Percentiles rank a stretch among this genome's conserved stretches.
Evolutionary conservation across 768 basidiomycete genomes (phyloP).

Genomic region (Arthromyces matolae): DNA sequence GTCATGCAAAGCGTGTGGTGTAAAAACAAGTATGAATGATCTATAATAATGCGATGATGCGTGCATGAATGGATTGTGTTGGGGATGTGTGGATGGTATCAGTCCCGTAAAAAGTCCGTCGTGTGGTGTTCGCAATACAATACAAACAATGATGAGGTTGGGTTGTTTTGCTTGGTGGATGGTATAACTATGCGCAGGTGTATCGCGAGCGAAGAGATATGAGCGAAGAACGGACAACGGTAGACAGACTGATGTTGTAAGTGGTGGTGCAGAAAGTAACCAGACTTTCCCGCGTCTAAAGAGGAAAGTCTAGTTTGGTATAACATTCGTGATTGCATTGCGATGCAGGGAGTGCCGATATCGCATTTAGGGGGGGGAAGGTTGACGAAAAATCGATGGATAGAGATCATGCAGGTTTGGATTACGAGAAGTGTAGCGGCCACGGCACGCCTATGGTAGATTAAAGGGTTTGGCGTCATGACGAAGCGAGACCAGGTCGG

Average conservation of each 20-base stretch:
- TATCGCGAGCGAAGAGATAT: conserved; percentile 8
- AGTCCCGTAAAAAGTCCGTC: conserved; percentile 12
- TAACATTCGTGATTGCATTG: conserved; percentile 10
- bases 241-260: conserved; percentile 3
- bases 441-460: conserved; percentile 14
- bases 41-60: conserved; percentile 3
- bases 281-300: conserved; percentile 14
- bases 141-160: neutral
- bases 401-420: conserved; percentile 6
- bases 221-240: conserved; percentile 5
- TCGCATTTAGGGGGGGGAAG: neutral
- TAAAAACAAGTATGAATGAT: conserved; percentile 6
- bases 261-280: neutral
- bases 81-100: conserved; percentile 1
- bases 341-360: neutral
- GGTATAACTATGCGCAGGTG: conserved; percentile 3
- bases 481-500: conserved; percentile 41
- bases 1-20: conserved; percentile 10
- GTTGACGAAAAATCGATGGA: neutral
- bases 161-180: neutral
- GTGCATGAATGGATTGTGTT: neutral
- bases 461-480: conserved; percentile 39
- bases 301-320: too few relatives aligned
- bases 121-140: conserved; percentile 14
- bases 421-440: conserved; percentile 2